A percentile compares a stretch with the other conserved stretches of the same genome.
Evolutionary conservation across 768 basidiomycete genomes (phyloP).

Genomic region (Lentinula aciculospora): DNA sequence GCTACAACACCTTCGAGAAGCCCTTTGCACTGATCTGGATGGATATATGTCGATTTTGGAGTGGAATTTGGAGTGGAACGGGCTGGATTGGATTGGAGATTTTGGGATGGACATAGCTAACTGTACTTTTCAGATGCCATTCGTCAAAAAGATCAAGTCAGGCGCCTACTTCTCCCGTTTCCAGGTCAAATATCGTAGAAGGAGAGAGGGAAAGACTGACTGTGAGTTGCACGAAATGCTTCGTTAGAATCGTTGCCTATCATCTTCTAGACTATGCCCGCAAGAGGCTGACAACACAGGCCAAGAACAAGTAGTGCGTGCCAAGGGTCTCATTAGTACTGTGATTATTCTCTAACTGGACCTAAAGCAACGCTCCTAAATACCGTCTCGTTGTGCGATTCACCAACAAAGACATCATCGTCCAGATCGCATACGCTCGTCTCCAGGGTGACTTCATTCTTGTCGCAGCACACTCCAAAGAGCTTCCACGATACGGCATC

Average conservation of each 20-base stretch:
- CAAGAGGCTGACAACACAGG: conserved; percentile 94
- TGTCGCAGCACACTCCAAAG: conserved; percentile 79
- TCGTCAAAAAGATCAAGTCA: conserved; percentile 96
- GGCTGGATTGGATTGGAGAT: neutral
- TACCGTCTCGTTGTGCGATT: conserved; percentile 98
- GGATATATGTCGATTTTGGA: neutral
- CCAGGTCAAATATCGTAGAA: conserved; percentile 97
- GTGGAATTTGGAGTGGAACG: neutral
- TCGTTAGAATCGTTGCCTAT: neutral
- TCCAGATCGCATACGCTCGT: conserved; percentile 94
- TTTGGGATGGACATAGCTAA: conserved; percentile 1
- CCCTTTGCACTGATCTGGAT: neutral
- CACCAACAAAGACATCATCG: conserved; percentile 95
- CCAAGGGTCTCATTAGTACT: neutral
- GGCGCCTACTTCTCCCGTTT: conserved; percentile 97
- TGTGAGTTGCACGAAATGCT: conserved; percentile 44
- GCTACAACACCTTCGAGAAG: neutral
- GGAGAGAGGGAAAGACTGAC: conserved; percentile 98
- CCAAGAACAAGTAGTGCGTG: conserved; percentile 97
- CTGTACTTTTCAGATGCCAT: conserved; percentile 63
- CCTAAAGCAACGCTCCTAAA: conserved; percentile 83
- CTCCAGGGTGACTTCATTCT: conserved; percentile 96
- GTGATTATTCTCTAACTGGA: neutral
- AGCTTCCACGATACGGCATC: conserved; percentile 95
- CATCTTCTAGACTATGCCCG: conserved; percentile 84